A percentile compares a stretch with the other conserved stretches of the same genome.
phyloP scores from a whole-genome alignment of 805 yeast species.

The Lipomyces lipofer region DNA sequence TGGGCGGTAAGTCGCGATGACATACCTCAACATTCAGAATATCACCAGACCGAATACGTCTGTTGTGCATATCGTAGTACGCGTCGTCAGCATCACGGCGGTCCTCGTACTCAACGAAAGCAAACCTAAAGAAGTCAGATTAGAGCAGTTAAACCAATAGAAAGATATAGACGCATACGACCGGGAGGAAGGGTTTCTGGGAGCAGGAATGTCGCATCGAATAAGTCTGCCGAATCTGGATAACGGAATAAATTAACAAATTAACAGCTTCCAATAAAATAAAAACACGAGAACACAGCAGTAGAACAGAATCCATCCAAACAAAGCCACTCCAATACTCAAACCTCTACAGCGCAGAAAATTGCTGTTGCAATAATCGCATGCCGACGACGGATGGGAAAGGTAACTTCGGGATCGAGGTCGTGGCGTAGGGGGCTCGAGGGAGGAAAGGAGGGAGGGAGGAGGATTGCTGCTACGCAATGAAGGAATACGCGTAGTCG shows the following conservation, averaged over 20 bases:
- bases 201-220: constrained; percentile 39
- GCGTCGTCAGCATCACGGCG: constrained; percentile 40
- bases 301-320: too few species aligned
- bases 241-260: too few species aligned
- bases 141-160: neutral
- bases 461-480: neutral
- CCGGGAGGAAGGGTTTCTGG: constrained; percentile 29
- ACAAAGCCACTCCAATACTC: too few species aligned
- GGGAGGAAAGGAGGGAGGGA: constrained; percentile 9
- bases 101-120: constrained; percentile 39
- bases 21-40: constrained; percentile 33
- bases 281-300: too few species aligned
- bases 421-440: too few species aligned
- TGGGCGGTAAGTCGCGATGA: neutral
- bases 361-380: too few species aligned
- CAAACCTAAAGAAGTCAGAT: constrained; percentile 28
- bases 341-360: too few species aligned
- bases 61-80: constrained; percentile 37
- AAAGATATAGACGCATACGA: constrained; percentile 28
- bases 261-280: neutral
- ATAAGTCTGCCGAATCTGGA: constrained; percentile 36
- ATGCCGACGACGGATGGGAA: too few species aligned
- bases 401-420: too few species aligned
- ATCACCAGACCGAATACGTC: constrained; percentile 35
- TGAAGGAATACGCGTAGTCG: too few species aligned